phyloP scores from a whole-genome alignment of 495 filamentous ascomycete genomes.

The Hypoxylon lienhwacheense region DNA sequence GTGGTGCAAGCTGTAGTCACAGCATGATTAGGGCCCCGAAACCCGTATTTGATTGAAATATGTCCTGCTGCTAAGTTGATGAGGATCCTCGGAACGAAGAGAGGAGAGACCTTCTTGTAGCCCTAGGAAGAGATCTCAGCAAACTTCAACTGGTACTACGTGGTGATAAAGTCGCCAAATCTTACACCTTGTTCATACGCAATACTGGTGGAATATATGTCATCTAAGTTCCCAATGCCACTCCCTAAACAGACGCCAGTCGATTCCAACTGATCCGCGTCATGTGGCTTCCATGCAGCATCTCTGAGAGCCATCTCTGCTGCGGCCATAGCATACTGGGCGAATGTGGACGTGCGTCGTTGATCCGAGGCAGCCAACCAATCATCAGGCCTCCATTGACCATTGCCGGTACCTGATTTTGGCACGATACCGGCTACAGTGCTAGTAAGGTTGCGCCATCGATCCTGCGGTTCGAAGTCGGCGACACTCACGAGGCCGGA shows the following conservation, averaged over 20 bases:
- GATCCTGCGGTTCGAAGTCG: slow-evolving; percentile 51
- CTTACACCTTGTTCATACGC: slow-evolving; percentile 73
- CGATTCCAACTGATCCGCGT: slow-evolving; percentile 63
- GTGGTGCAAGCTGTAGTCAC: slow-evolving; percentile 95
- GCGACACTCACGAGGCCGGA: slow-evolving; percentile 77
- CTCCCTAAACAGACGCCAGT: slow-evolving; percentile 95
- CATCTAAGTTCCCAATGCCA: slow-evolving; percentile 91
- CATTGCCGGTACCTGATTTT: slow-evolving; percentile 14
- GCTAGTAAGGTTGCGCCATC: slow-evolving; percentile 72
- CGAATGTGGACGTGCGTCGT: slow-evolving; percentile 86
- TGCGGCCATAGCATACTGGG: slow-evolving; percentile 88
- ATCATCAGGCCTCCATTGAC: slow-evolving; percentile 71
- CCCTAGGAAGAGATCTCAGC: slow-evolving; percentile 54
- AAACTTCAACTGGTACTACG: not conserved
- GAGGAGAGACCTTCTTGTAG: slow-evolving; percentile 86
- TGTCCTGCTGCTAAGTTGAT: slow-evolving; percentile 95
- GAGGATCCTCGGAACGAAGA: slow-evolving; percentile 89
- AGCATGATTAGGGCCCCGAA: slow-evolving; percentile 88
- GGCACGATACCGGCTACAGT: slow-evolving; percentile 85
- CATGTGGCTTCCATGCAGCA: slow-evolving; percentile 73
- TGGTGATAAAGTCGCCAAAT: slow-evolving; percentile 11
- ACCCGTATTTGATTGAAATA: slow-evolving; percentile 88
- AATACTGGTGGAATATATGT: slow-evolving; percentile 80
- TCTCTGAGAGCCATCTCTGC: slow-evolving; percentile 84
- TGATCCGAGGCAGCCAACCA: slow-evolving; percentile 73